A percentile compares a stretch with the other conserved stretches of the same genome.
These are phyloP conservation scores for Sphaerulina musiva DNA, from an alignment of 2,329 filamentous ascomycete genomes.

Conservation along the genomic window DNA sequence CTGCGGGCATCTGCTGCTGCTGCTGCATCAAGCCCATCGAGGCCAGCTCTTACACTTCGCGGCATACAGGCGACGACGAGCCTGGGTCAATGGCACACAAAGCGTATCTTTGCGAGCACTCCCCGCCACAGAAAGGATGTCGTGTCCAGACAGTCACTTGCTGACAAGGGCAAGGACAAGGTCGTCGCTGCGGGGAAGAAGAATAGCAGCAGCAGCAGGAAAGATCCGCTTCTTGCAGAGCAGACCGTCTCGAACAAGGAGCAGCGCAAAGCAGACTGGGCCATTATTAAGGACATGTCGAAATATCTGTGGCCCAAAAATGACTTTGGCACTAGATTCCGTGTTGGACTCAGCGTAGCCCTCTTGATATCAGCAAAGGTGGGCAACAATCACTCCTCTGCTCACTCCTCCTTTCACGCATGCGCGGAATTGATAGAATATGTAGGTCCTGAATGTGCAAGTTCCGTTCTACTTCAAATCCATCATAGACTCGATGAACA, in stretches of 20 bases:
- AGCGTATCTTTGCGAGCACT: constrained; percentile 41
- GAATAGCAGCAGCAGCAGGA: constrained; percentile 30
- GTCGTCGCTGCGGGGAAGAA: constrained; percentile 32
- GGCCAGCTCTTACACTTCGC: constrained; percentile 9
- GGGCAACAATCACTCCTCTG: constrained; percentile 19
- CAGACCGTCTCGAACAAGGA: constrained; percentile 66
- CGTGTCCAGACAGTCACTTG: constrained; percentile 22
- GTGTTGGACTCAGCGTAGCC: constrained; percentile 76
- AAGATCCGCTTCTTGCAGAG: constrained; percentile 57
- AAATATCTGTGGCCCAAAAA: constrained; percentile 93
- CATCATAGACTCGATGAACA: constrained; percentile 96
- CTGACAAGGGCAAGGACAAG: constrained; percentile 21
- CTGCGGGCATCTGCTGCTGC: constrained; percentile 15
- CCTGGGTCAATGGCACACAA: constrained; percentile 16
- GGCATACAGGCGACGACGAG: constrained; percentile 10
- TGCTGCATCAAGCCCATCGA: constrained; percentile 4
- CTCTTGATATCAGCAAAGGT: constrained; percentile 84
- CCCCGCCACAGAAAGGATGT: constrained; percentile 42
- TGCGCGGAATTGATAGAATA: constrained; percentile 32
- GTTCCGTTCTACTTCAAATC: constrained; percentile 98
- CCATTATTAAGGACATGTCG: constrained; percentile 97
- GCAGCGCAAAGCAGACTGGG: constrained; percentile 95
- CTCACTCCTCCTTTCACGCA: not conserved
- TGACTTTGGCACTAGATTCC: constrained; percentile 71
- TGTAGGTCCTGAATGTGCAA: constrained; percentile 77